Evolutionary conservation across 2,329 filamentous ascomycete species (phyloP), one percentile per base, ranked within the genome.

Genomic region (Exophiala mesophila): DNA sequence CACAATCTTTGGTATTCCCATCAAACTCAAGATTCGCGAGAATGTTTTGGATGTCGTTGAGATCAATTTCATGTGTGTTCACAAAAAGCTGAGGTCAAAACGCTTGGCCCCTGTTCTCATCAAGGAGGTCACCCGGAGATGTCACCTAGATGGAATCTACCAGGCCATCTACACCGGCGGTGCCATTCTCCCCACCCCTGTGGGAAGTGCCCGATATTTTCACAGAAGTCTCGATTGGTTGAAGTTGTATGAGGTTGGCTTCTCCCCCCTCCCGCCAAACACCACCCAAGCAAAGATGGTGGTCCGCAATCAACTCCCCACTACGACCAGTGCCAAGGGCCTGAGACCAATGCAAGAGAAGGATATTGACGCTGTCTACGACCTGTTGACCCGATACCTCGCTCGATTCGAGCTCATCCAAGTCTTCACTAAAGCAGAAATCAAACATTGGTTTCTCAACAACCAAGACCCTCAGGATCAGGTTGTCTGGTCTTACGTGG

Each of bases 61-160:
- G 65, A 92, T 98, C 68, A 98, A 98, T 72, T 98, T 97, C 68
- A 82, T 98, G 54, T 94, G 89, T 60, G 83, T 98, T 41, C 92
- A 98, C 74, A 97, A 97, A 74, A 97, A 97, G 69, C 80, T 98
- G 21, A 86, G 92, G 37, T 81, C 85, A 44, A 96, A 97, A 72
- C 83, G 92, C 40, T 79, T 98, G 31, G 82, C 92, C 0, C 92
- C 92, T 0, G 85, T 97, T 2, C 78, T 98, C 39, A 98, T 98
- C 72, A 96, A 96, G 66, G 92, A 98, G 64, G 88, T 98, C 57
- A 98, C 92, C 4, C 83, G 92, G 35, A 78, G 88, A 51, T 94
- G 88, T 72, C 94, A 97, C 65, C 68, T 88, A 35, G 74, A 85
- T 52, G 85, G 83, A 43, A 83, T 94, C 53, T 97, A 85, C 76